Percentiles rank a stretch among this genome's conserved stretches.
Evolutionary conservation across 1,284 basidiomycete species (phyloP).

Genomic region (Malassezia sp.): DNA sequence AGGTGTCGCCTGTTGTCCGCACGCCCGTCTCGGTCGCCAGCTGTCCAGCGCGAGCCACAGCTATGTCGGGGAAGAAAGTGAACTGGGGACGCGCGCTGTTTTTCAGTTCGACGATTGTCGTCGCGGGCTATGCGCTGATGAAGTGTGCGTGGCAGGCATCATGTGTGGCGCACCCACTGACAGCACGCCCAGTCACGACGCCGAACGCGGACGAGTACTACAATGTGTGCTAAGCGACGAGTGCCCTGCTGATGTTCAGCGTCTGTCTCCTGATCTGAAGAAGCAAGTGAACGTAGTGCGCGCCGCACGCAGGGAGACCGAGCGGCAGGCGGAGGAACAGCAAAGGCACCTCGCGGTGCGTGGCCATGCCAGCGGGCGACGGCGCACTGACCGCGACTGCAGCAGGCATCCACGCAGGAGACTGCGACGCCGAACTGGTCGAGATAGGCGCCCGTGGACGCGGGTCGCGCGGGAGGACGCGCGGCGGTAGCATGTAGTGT

Average conservation of each 20-base stretch:
- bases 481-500: too few species aligned
- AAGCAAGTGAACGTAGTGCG: conserved; percentile 10
- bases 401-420: conserved; percentile 12
- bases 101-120: conserved; percentile 8
- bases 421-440: conserved; percentile 10
- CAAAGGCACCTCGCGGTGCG: conserved; percentile 7
- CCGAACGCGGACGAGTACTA: conserved; percentile 12
- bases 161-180: too few species aligned
- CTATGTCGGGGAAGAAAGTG: too few species aligned
- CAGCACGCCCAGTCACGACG: conserved; percentile 1
- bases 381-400: neutral
- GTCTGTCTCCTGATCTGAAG: conserved; percentile 14
- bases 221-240: conserved; percentile 3
- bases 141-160: conserved; percentile 4
- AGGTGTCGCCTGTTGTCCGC: too few species aligned
- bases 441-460: neutral
- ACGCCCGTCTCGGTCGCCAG: too few species aligned
- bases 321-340: neutral
- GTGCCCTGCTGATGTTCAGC: neutral
- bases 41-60: too few species aligned
- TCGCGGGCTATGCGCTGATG: conserved; percentile 1
- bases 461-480: too few species aligned
- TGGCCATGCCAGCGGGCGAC: too few species aligned
- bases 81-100: conserved; percentile 13
- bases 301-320: neutral